Percentiles rank a stretch among this genome's conserved stretches.
phyloP scores from a whole-genome alignment of 129 eudicot genomes.

The Calendula officinalis region DNA sequence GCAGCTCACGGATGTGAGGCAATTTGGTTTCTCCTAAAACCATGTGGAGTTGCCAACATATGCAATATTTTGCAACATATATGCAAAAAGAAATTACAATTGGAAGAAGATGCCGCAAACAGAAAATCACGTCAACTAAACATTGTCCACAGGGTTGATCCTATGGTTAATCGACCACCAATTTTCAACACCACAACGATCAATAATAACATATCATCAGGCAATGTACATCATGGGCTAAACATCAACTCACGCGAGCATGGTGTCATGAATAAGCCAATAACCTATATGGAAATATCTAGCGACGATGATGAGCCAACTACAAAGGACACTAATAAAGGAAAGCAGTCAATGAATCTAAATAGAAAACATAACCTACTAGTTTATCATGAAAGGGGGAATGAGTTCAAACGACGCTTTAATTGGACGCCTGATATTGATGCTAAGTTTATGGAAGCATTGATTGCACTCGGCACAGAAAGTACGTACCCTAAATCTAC shows the following conservation, averaged over 20 bases:
- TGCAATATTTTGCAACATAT: slow-evolving; percentile 20
- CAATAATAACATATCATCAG: not conserved
- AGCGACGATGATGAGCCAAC: slow-evolving; percentile 1
- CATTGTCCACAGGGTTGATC: not conserved
- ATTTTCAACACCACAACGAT: not conserved
- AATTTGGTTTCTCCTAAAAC: slow-evolving; percentile 17
- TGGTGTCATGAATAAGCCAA: slow-evolving; percentile 7
- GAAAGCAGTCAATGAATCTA: slow-evolving; percentile 12
- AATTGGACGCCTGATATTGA: slow-evolving; percentile 16
- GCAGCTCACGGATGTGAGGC: slow-evolving; percentile 1
- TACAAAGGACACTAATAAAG: slow-evolving; percentile 8
- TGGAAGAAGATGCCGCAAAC: not conserved
- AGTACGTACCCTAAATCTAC: slow-evolving; percentile 5
- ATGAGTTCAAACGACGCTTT: not conserved
- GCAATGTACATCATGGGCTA: slow-evolving; percentile 12
- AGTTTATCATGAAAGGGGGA: slow-evolving; percentile 1
- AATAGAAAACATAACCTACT: not conserved
- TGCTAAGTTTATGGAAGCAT: slow-evolving; percentile 8
- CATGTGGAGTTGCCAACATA: slow-evolving; percentile 1
- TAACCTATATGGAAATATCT: slow-evolving; percentile 8
- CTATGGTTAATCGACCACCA: not conserved
- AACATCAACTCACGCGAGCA: slow-evolving; percentile 12
- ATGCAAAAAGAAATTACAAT: not conserved
- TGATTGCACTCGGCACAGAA: not conserved
- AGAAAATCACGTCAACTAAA: not conserved